A percentile compares a stretch with the other conserved stretches of the same genome.
Conservation (phyloP, 257 asterid species). For the Scutellaria barbata region DNA sequence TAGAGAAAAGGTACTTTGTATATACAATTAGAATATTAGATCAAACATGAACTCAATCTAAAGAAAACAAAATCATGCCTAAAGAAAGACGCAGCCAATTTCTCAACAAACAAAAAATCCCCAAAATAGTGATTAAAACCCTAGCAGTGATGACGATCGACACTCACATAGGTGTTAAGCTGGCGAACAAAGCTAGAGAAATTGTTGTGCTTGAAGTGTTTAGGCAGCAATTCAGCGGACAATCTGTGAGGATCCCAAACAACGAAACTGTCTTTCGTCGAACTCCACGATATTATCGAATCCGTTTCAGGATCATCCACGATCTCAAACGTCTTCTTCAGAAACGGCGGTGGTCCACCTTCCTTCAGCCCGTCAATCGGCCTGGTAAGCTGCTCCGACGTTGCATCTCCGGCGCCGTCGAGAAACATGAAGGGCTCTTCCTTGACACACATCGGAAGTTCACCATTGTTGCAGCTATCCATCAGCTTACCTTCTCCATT, state of each 20-base stretch:
- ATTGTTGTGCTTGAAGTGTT: slow-evolving; percentile 84
- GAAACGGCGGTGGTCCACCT: slow-evolving; percentile 76
- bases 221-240: slow-evolving; percentile 76
- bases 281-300: slow-evolving; percentile 75
- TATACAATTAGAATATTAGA: not conserved
- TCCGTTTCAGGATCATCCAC: slow-evolving; percentile 86
- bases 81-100: not conserved
- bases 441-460: slow-evolving; percentile 46
- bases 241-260: slow-evolving; percentile 86
- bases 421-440: slow-evolving; percentile 55
- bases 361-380: slow-evolving; percentile 67
- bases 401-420: slow-evolving; percentile 41
- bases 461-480: slow-evolving; percentile 27
- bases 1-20: not conserved
- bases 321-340: slow-evolving; percentile 88
- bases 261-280: slow-evolving; percentile 53
- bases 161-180: slow-evolving; percentile 85
- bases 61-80: not conserved
- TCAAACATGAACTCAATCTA: not conserved
- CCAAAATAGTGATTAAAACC: not conserved
- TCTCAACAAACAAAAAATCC: not conserved
- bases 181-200: slow-evolving; percentile 96
- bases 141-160: not conserved
- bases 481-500: not conserved
- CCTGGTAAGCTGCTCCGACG: slow-evolving; percentile 39